Percentiles rank a stretch among this genome's conserved stretches.
These are phyloP conservation scores for Rosa multiflora DNA, from an alignment of 306 rosid genomes.

Conservation along the genomic window DNA sequence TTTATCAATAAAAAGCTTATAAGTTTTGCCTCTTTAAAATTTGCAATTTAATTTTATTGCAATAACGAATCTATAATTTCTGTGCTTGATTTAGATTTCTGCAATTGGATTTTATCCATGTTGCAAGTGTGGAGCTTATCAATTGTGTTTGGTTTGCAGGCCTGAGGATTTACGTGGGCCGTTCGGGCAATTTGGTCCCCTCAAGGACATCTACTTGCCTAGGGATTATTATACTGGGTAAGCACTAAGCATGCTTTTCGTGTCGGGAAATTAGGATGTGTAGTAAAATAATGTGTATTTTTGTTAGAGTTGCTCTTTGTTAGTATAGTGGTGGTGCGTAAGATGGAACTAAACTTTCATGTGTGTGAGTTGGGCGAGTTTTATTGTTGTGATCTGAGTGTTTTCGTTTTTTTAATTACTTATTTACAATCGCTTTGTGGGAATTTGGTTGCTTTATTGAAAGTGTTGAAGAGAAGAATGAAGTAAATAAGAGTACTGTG, in stretches of 20 bases:
- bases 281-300: not conserved
- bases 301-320: not conserved
- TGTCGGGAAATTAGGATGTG: not conserved
- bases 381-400: not conserved
- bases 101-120: not conserved
- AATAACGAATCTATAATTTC: not conserved
- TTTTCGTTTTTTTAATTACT: constrained; percentile 20
- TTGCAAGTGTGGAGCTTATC: not conserved
- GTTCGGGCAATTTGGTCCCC: constrained; percentile 71
- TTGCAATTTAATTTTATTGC: not conserved
- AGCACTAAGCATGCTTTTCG: constrained; percentile 35
- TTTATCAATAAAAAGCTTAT: not conserved
- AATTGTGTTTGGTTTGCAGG: constrained; percentile 40
- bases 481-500: constrained; percentile 64
- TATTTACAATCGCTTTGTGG: constrained; percentile 50
- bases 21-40: no score
- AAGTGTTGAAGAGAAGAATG: constrained; percentile 80
- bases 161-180: constrained; percentile 61
- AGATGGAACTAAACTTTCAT: not conserved
- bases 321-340: not conserved
- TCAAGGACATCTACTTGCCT: constrained; percentile 83
- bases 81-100: not conserved
- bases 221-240: constrained; percentile 84
- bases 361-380: not conserved
- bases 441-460: constrained; percentile 69